Evolutionary conservation across 208 protist species (phyloP), one percentile per base, ranked within the genome.

Genomic region (Wallacemonas sp.): DNA sequence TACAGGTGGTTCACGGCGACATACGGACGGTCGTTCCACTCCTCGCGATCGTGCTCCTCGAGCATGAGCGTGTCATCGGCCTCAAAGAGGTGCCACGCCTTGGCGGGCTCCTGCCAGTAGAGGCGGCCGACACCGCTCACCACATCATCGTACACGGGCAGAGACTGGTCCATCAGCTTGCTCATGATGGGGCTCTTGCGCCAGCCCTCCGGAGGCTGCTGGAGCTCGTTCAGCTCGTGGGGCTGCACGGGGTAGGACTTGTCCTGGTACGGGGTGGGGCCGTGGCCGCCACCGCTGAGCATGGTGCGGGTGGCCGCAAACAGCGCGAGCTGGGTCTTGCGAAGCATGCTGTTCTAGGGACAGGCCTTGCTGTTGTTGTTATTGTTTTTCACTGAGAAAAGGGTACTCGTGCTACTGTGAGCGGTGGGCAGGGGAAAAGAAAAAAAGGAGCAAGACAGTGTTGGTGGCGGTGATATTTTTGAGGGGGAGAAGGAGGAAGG

Each of bases 41-140:
- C 89, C 67, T 95, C 89, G 55, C 83, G 85, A 66, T 95, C 89
- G 70, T 95, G 89, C 76, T 95, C 89, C 84, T 95, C 89, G 33
- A 95, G 76, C 76, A 92, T 90, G 63, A 95, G 80, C 46, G 85
- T 91, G 70, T 95, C 89, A 73, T 95, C 89, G 39, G 84, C 86
- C 68, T 93, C 86, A 61, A 93, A 91, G 36, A 89, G 64, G 76
- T 95, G 87, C 84, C 87, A 92, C 57, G 76, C 77, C 69, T 85
- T 85, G 37, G 89, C 89, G 21, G 89, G 89, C 78, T 95, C 86
- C 74, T 95, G 89, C 86, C 86, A 95, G 58, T 91, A 83, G 22
- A 91, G 80, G 73, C 89, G 89, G 48, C 83, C 83, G 33, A 81
- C 37, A 39, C 89, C 89, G 19, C 75, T 85, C 19, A 95, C 86